Evolutionary conservation across 768 basidiomycete species (phyloP).

Genomic region (Boletus patriciae): DNA sequence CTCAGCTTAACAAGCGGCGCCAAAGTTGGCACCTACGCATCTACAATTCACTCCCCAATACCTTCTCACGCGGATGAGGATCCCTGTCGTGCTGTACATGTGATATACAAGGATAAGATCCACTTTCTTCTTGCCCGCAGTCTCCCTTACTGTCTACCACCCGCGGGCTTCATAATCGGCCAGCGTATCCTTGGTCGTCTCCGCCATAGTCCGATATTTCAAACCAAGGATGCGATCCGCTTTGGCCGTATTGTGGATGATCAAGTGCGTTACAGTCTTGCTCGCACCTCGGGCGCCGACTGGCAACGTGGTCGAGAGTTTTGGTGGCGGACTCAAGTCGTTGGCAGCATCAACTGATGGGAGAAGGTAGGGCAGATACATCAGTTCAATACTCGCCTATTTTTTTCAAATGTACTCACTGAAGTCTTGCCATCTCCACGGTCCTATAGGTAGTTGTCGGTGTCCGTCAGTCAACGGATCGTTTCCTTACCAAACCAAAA

Average conservation of each 20-base stretch:
- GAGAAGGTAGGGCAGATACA: not conserved
- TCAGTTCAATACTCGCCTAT: not conserved
- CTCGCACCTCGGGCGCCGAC: conserved; percentile 38
- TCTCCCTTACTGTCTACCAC: conserved; percentile 34
- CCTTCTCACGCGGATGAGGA: too few relatives aligned
- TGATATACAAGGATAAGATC: not conserved
- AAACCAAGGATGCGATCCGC: conserved; percentile 41
- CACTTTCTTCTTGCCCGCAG: not conserved
- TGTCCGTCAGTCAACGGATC: not conserved
- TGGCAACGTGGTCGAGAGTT: conserved; percentile 30
- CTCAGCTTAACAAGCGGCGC: too few relatives aligned
- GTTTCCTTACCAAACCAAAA: not conserved
- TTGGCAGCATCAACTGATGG: conserved; percentile 40
- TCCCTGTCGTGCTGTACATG: not conserved
- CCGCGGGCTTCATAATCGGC: conserved; percentile 45
- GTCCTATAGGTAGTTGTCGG: conserved; percentile 14
- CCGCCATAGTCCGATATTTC: conserved; percentile 40
- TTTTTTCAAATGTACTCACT: conserved; percentile 14
- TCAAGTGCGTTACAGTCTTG: conserved; percentile 25
- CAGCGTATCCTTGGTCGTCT: conserved; percentile 42
- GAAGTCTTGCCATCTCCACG: conserved; percentile 35
- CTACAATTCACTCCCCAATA: not conserved
- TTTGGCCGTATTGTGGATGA: conserved; percentile 39
- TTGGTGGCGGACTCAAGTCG: conserved; percentile 31
- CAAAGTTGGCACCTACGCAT: too few relatives aligned